These are phyloP conservation scores for Trifolium repens DNA, from an alignment of 306 rosid species.

Conservation along the genomic window DNA sequence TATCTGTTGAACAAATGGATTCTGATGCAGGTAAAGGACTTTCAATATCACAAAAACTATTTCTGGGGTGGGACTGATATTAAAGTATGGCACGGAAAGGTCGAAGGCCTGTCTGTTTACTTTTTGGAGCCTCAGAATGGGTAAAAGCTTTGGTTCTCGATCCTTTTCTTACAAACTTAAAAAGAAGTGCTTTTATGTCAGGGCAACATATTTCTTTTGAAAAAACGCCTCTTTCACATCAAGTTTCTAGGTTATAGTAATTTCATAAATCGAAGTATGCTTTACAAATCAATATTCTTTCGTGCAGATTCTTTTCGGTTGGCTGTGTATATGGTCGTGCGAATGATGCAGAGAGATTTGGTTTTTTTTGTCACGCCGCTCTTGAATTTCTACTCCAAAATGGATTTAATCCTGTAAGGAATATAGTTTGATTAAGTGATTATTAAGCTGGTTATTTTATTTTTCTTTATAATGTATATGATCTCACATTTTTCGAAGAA, in stretches of 20 bases:
- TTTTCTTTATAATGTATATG: constrained; percentile 13
- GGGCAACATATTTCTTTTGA: background rate
- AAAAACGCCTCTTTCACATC: constrained; percentile 10
- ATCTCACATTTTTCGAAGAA: constrained; percentile 5
- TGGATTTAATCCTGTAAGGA: constrained; percentile 93
- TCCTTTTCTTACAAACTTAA: constrained; percentile 13
- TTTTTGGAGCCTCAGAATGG: constrained; percentile 97
- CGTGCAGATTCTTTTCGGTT: constrained; percentile 65
- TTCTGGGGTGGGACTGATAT: constrained; percentile 89
- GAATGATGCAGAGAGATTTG: constrained; percentile 90
- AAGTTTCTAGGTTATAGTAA: constrained; percentile 32
- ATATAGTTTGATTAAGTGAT: constrained; percentile 15
- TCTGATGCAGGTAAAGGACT: constrained; percentile 76
- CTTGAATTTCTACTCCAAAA: constrained; percentile 86
- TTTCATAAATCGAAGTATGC: constrained; percentile 28
- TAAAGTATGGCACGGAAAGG: constrained; percentile 94
- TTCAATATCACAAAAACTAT: constrained; percentile 58
- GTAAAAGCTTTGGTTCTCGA: constrained; percentile 50
- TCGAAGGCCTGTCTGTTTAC: constrained; percentile 90
- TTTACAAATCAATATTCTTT: constrained; percentile 35
- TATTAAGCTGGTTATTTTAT: constrained; percentile 29
- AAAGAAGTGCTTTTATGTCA: background rate
- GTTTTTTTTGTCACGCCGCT: constrained; percentile 92
- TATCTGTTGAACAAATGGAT: constrained; percentile 34
- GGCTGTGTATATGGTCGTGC: constrained; percentile 90